Conservation (phyloP, 225 moss, liverwort and hornwort genomes). For the Lunularia cruciata region DNA sequence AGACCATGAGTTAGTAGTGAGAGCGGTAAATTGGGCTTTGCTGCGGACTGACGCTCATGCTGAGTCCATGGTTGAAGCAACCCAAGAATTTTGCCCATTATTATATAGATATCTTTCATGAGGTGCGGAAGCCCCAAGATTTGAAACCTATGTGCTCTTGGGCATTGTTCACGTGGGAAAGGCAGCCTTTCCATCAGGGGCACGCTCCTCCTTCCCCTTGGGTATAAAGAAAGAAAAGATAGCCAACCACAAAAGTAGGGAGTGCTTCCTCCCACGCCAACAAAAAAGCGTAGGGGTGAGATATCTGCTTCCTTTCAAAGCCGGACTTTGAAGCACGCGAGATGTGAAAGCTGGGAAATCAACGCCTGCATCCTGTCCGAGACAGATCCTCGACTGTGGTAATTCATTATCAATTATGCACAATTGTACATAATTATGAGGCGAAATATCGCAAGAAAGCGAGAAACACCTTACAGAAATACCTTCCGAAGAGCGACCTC, state of each 20-base stretch:
- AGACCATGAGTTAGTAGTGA: too few species aligned
- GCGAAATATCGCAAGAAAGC: too few species aligned
- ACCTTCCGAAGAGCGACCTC: too few species aligned
- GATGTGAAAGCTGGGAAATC: background rate
- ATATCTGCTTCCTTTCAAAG: constrained; percentile 4
- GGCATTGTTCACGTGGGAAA: constrained; percentile 13
- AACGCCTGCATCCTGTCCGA: too few species aligned
- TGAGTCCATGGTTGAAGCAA: background rate
- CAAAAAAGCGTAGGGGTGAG: background rate
- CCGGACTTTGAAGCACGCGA: background rate
- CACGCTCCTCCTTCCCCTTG: constrained; percentile 5
- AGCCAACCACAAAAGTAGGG: background rate
- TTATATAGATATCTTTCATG: background rate
- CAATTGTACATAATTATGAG: too few species aligned
- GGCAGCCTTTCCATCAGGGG: background rate
- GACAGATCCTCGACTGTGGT: too few species aligned
- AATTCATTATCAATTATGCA: too few species aligned
- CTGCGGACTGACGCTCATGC: too few species aligned
- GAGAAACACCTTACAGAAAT: too few species aligned
- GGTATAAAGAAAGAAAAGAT: constrained; percentile 2
- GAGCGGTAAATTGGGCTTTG: too few species aligned
- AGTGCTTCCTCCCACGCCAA: background rate
- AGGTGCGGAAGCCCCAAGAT: background rate
- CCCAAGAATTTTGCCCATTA: background rate
- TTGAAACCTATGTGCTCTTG: constrained; percentile 3